Evolutionary conservation across 495 filamentous ascomycete genomes (phyloP).

Genomic region (Talaromyces thailandensis): DNA sequence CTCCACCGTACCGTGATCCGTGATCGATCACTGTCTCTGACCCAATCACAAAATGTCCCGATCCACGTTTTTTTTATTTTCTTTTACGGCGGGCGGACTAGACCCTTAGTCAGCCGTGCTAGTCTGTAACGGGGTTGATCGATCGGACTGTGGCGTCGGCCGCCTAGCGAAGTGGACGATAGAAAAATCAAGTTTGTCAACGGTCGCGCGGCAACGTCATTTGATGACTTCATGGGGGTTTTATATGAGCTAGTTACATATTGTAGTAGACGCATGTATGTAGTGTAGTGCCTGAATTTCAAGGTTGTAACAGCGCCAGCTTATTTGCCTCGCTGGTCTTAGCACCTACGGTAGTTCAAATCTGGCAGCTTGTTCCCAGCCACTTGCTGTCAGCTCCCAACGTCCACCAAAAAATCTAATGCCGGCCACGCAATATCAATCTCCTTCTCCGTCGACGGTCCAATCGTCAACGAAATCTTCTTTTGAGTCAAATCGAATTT

Average conservation of each 20-base stretch:
- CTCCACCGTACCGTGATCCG: background rate
- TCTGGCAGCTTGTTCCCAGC: background rate
- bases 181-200: background rate
- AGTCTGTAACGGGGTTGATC: too few relatives aligned
- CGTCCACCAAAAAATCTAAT: conserved; percentile 7
- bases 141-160: background rate
- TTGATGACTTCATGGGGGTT: too few relatives aligned
- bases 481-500: conserved; percentile 6
- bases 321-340: too few relatives aligned
- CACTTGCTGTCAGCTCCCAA: too few relatives aligned
- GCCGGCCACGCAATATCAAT: conserved; percentile 8
- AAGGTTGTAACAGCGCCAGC: too few relatives aligned
- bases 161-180: background rate
- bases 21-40: background rate
- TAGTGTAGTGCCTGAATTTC: too few relatives aligned
- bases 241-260: too few relatives aligned
- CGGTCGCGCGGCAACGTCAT: too few relatives aligned
- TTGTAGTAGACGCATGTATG: too few relatives aligned
- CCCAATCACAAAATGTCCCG: background rate
- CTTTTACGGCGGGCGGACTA: too few relatives aligned
- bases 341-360: too few relatives aligned
- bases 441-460: background rate
- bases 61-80: background rate
- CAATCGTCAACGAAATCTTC: conserved; percentile 9
- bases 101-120: too few relatives aligned